phyloP scores from a whole-genome alignment of 139 green algal species.

The Medakamo hakoo region DNA sequence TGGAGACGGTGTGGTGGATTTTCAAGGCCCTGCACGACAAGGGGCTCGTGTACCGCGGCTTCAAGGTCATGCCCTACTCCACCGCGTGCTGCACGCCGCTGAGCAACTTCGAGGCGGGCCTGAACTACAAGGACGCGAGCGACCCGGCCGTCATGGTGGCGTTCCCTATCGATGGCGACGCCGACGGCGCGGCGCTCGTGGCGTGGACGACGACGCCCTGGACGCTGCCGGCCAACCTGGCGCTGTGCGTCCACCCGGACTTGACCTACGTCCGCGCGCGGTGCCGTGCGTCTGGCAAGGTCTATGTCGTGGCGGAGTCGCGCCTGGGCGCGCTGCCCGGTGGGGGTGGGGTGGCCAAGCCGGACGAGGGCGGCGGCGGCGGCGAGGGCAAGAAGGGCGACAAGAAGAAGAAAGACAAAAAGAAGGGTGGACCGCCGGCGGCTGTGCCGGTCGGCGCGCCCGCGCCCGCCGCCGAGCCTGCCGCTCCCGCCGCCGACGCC shows the following conservation, averaged over 20 bases:
- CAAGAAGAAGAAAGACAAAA: slow-evolving; percentile 18
- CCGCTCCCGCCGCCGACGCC: not conserved
- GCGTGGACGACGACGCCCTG: slow-evolving; percentile 99
- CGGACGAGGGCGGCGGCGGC: slow-evolving; percentile 32
- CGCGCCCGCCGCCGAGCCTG: not conserved
- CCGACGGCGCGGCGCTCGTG: slow-evolving; percentile 58
- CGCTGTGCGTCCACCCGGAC: slow-evolving; percentile 88
- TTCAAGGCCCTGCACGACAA: slow-evolving; percentile 90
- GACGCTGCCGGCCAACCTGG: slow-evolving; percentile 94
- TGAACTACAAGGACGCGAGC: slow-evolving; percentile 93
- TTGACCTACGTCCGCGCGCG: slow-evolving; percentile 74
- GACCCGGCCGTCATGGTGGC: slow-evolving; percentile 57
- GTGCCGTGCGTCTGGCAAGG: slow-evolving; percentile 48
- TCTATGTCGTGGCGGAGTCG: slow-evolving; percentile 80
- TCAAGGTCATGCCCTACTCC: slow-evolving; percentile 99
- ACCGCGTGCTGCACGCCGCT: slow-evolving; percentile 83
- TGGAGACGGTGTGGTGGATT: slow-evolving; percentile 97
- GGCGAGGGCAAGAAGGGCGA: slow-evolving; percentile 37
- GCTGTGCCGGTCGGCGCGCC: not conserved
- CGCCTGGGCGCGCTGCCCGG: slow-evolving; percentile 67
- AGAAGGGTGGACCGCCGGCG: not conserved
- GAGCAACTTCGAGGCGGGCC: slow-evolving; percentile 96
- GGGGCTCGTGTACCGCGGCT: slow-evolving; percentile 91
- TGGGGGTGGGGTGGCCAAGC: slow-evolving; percentile 67
- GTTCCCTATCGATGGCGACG: slow-evolving; percentile 60